A percentile compares a stretch with the other conserved stretches of the same genome.
Conservation (phyloP, 2,329 filamentous ascomycete species). For the Exophiala viscosa region DNA sequence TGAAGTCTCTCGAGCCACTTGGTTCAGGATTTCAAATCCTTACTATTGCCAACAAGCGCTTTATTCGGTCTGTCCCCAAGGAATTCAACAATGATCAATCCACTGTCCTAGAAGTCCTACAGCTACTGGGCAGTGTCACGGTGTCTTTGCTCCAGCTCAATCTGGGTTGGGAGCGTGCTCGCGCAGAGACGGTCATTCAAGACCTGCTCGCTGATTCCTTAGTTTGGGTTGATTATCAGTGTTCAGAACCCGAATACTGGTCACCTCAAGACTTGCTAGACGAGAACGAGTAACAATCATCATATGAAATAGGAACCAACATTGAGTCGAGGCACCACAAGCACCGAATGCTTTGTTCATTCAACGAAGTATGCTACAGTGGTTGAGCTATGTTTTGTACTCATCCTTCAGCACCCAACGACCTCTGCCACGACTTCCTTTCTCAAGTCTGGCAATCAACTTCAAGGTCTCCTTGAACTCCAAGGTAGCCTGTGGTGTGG, state of each 20-base stretch:
- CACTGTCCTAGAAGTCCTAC: conserved; percentile 83
- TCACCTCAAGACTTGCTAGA: conserved; percentile 45
- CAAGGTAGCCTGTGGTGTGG: conserved; percentile 62
- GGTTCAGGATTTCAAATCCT: conserved; percentile 84
- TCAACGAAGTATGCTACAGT: background rate
- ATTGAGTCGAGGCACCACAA: background rate
- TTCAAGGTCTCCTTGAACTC: conserved; percentile 81
- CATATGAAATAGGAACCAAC: no score
- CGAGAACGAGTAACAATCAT: conserved; percentile 36
- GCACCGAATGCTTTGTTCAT: background rate
- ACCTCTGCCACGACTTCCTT: conserved; percentile 48
- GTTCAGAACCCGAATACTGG: conserved; percentile 90
- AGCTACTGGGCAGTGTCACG: conserved; percentile 84
- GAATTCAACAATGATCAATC: conserved; percentile 94
- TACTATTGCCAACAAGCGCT: conserved; percentile 75
- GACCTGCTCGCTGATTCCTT: conserved; percentile 85
- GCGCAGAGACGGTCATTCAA: conserved; percentile 84
- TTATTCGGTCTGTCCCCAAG: conserved; percentile 89
- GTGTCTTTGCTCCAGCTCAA: conserved; percentile 86
- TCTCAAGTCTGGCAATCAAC: conserved; percentile 68
- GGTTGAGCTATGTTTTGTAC: conserved; percentile 34
- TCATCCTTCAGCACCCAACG: conserved; percentile 60
- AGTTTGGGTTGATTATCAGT: conserved; percentile 90
- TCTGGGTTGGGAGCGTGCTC: conserved; percentile 75
- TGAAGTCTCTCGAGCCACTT: conserved; percentile 79